Evolutionary conservation across 192 early-diverging fungal genomes (phyloP), one percentile per base, ranked within the genome.

Genomic region (Coemansia sp.): DNA sequence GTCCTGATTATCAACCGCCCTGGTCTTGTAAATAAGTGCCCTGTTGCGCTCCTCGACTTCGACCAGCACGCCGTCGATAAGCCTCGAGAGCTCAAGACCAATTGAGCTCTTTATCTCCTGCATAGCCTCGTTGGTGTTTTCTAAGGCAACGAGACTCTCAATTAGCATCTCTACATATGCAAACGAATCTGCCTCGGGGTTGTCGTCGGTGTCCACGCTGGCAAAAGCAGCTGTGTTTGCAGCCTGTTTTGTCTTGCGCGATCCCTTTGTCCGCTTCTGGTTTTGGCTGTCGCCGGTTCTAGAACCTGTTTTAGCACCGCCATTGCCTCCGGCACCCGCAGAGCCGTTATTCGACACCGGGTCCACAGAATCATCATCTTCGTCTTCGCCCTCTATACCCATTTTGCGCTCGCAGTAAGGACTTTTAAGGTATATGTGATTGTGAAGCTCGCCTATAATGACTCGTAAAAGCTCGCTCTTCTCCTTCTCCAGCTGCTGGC

Each of bases 101-200:
- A 93, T 83, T 11, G 89, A 83, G 70, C 91, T 87, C 63, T 85
- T 83, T 56, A 93, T 83, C 18, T 87, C 87, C 83, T 91, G 77
- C 65, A 85, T 56, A 0, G 71, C 63, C 64, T 66, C 56, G 64
- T 57, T 64, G 28, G 66, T 71, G 60, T 63, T 69, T 45, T 78
- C 70, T 25, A 93, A 75, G 8, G 86, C 68, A 5, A 82, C 83
- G 16, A 93, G 76, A 22, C 89, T 86, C 66, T 91, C 89, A 38
- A 93, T 75, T 7, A 93, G 73, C 64, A 90, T 91, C 72, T 91
- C 91, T 31, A 93, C 86, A 48, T 91, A 91, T 17, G 87, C 87
- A 75, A 85, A 87, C 20, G 90, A 91, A 57, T 93, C 90, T 0
- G 89, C 86, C 61, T 93, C 91, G 5, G 90, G 88, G 64, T 90